phyloP scores from a whole-genome alignment of 73 alveolate species.

The Loxodes magnus region DNA sequence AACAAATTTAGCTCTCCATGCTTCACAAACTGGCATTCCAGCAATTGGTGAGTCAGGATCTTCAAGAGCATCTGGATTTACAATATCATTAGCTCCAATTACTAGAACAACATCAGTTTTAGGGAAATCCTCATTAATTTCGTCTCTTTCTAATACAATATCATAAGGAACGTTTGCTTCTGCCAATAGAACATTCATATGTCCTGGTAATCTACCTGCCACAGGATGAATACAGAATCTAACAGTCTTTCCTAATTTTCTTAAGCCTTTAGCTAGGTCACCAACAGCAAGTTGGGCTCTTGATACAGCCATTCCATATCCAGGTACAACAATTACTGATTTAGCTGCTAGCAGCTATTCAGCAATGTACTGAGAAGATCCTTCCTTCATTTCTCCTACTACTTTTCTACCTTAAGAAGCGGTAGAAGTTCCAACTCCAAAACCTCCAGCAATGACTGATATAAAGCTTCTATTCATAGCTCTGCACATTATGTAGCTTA shows the following conservation, averaged over 20 bases:
- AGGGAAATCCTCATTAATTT: slow-evolving; percentile 61
- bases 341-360: slow-evolving; percentile 18
- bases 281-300: slow-evolving; percentile 37
- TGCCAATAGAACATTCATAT: slow-evolving; percentile 66
- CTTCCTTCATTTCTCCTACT: slow-evolving; percentile 22
- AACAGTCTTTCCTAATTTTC: slow-evolving; percentile 26
- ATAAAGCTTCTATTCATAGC: slow-evolving; percentile 64
- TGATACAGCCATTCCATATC: slow-evolving; percentile 82
- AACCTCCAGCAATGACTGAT: slow-evolving; percentile 46
- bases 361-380: slow-evolving; percentile 22
- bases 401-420: slow-evolving; percentile 5
- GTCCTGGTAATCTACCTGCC: slow-evolving; percentile 74
- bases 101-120: slow-evolving; percentile 54
- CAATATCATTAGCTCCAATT: slow-evolving; percentile 68
- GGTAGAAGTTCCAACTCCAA: slow-evolving; percentile 17
- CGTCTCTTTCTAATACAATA: slow-evolving; percentile 71
- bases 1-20: slow-evolving; percentile 54
- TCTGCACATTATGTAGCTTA: slow-evolving; percentile 64
- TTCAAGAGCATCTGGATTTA: slow-evolving; percentile 63
- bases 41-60: slow-evolving; percentile 60
- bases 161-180: slow-evolving; percentile 74
- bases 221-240: slow-evolving; percentile 81
- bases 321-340: slow-evolving; percentile 42
- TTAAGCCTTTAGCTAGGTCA: slow-evolving; percentile 21
- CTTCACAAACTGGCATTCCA: slow-evolving; percentile 76